phyloP scores from a whole-genome alignment of 495 filamentous ascomycete genomes.

The Chaetomidium leptoderma region DNA sequence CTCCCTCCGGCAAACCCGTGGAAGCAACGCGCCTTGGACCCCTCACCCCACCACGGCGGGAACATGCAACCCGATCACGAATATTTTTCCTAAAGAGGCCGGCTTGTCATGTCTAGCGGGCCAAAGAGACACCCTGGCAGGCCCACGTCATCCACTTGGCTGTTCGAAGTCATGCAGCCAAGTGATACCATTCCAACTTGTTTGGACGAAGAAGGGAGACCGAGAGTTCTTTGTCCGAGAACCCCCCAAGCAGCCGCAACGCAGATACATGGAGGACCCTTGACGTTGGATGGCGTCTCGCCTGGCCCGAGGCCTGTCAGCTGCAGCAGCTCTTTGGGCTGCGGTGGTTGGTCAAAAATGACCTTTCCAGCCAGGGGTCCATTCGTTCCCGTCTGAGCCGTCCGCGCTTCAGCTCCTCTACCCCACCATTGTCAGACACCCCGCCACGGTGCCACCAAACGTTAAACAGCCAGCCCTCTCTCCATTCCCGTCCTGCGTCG shows the following conservation, averaged over 20 bases:
- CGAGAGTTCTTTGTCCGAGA: no score
- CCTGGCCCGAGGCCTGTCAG: no score
- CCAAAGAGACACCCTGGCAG: no score
- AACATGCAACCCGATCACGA: neutral
- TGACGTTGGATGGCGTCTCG: no score
- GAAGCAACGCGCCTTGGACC: neutral
- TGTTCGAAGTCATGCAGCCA: no score
- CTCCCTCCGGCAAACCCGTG: neutral
- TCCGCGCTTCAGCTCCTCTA: neutral
- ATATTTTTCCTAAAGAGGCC: neutral
- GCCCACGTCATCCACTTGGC: no score
- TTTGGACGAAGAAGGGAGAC: no score
- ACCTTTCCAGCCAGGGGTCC: neutral
- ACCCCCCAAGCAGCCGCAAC: no score
- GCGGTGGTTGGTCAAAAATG: no score
- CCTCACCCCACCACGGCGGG: neutral
- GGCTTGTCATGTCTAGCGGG: neutral
- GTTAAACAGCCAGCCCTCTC: neutral
- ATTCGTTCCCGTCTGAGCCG: neutral
- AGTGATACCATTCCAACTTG: no score
- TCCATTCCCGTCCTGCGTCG: neutral
- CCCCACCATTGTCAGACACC: constrained; percentile 9
- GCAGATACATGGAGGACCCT: no score
- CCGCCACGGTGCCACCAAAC: neutral
- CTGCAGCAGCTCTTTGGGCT: no score